phyloP scores from a whole-genome alignment of 768 basidiomycete species.

The Phaeotremella skinneri region DNA sequence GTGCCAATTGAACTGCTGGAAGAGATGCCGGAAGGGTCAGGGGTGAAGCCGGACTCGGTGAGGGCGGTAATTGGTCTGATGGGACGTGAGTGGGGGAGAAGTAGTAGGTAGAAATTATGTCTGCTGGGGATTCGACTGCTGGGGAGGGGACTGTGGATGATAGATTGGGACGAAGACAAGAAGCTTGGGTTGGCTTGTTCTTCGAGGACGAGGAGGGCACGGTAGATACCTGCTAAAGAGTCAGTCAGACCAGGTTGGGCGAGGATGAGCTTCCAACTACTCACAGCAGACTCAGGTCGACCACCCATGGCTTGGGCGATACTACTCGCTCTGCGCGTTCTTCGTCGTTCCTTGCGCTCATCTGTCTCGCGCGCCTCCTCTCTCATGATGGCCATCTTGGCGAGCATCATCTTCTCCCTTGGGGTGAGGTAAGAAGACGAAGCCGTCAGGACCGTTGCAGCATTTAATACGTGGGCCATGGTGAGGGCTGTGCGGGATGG shows the following conservation, averaged over 20 bases:
- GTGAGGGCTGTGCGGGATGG: neutral
- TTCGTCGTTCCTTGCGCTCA: constrained; percentile 11
- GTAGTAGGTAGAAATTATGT: neutral
- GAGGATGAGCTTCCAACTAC: neutral
- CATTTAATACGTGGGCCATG: neutral
- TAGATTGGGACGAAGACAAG: constrained; percentile 4
- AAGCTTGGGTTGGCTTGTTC: neutral
- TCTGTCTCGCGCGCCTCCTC: constrained; percentile 11
- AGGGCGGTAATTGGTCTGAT: neutral
- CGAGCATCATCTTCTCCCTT: constrained; percentile 19
- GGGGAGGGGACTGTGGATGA: neutral
- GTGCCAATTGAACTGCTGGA: too few species aligned
- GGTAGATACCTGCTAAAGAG: neutral
- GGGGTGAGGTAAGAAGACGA: constrained; percentile 4
- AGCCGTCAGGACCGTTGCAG: neutral
- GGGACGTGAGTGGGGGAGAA: neutral
- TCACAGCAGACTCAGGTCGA: neutral
- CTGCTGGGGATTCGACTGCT: neutral
- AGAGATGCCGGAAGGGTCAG: neutral
- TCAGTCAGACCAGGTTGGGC: neutral
- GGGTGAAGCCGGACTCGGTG: neutral
- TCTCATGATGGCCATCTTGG: constrained; percentile 16
- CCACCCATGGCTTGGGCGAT: neutral
- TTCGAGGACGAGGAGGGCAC: neutral
- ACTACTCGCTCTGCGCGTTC: constrained; percentile 11